Evolutionary conservation across 2,329 filamentous ascomycete species (phyloP).

Genomic region (Talaromyces rugulosus): DNA sequence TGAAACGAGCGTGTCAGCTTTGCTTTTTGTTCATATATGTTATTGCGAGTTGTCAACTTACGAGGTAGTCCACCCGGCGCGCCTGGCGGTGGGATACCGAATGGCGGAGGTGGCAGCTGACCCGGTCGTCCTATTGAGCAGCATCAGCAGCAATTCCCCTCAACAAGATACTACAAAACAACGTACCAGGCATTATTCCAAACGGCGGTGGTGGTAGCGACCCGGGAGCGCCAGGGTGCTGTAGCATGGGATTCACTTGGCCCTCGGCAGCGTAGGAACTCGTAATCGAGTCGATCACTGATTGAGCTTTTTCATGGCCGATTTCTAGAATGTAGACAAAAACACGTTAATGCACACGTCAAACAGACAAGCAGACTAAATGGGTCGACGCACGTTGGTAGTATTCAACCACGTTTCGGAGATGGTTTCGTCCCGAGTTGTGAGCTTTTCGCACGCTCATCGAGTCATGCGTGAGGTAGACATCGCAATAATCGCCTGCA

Average conservation of each 20-base stretch:
- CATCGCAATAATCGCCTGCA: conserved; percentile 93
- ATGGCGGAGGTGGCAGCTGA: conserved; percentile 55
- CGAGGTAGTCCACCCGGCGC: conserved; percentile 45
- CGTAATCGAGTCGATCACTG: conserved; percentile 96
- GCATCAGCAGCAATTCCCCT: neutral
- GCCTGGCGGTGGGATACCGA: conserved; percentile 46
- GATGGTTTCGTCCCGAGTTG: conserved; percentile 92
- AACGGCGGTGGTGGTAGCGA: conserved; percentile 50
- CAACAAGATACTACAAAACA: neutral
- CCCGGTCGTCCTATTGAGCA: conserved; percentile 28
- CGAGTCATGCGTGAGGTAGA: conserved; percentile 98
- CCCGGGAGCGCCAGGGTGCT: conserved; percentile 49
- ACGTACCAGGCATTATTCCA: conserved; percentile 61
- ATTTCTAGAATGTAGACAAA: conserved; percentile 63
- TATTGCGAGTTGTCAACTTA: conserved; percentile 39
- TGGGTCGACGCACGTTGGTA: conserved; percentile 68
- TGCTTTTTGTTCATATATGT: no score
- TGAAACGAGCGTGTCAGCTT: neutral
- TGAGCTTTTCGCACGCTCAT: conserved; percentile 99
- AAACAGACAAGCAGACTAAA: neutral
- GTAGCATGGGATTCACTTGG: conserved; percentile 84
- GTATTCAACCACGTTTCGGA: conserved; percentile 97
- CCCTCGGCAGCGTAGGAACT: conserved; percentile 93
- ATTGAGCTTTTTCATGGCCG: conserved; percentile 96
- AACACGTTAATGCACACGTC: neutral